A percentile compares a stretch with the other conserved stretches of the same genome.
Evolutionary conservation across 1,139 yeast species (phyloP).

Genomic region (Meyerozyma sp.): DNA sequence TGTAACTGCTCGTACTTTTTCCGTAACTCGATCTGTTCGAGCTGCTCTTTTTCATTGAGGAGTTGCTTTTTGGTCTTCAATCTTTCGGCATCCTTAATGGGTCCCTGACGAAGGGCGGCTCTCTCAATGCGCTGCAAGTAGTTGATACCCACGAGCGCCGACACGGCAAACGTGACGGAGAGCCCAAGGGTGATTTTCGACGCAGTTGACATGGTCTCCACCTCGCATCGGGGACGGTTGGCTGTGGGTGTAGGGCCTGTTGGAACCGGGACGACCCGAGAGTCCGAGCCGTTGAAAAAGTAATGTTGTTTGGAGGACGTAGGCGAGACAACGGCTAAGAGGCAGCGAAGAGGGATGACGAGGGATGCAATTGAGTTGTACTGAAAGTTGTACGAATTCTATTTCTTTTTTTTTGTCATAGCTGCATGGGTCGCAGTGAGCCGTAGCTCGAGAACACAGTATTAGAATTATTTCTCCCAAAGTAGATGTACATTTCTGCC

Average conservation of each 20-base stretch:
- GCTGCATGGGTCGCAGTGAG: neutral
- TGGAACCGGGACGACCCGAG: too few relatives aligned
- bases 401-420: neutral
- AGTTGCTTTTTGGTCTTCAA: slow-evolving; percentile 41
- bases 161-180: slow-evolving; percentile 51
- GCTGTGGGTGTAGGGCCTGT: too few relatives aligned
- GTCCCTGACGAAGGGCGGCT: slow-evolving; percentile 69
- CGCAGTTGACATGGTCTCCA: slow-evolving; percentile 55
- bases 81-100: slow-evolving; percentile 70
- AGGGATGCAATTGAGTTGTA: too few relatives aligned
- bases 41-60: slow-evolving; percentile 69
- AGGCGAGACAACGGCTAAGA: too few relatives aligned
- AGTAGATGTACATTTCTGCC: too few relatives aligned
- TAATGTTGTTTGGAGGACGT: too few relatives aligned
- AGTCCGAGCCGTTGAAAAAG: too few relatives aligned
- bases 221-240: too few relatives aligned
- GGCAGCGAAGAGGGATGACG: too few relatives aligned
- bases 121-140: slow-evolving; percentile 63
- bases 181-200: slow-evolving; percentile 64
- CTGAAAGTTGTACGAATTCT: too few relatives aligned
- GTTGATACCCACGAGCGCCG: slow-evolving; percentile 63
- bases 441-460: neutral
- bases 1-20: slow-evolving; percentile 61
- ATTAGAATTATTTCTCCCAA: too few relatives aligned
- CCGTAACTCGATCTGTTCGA: slow-evolving; percentile 62